Base-by-base conservation (phyloP, 768 basidiomycete species). In the Mycena capillaripes region DNA sequence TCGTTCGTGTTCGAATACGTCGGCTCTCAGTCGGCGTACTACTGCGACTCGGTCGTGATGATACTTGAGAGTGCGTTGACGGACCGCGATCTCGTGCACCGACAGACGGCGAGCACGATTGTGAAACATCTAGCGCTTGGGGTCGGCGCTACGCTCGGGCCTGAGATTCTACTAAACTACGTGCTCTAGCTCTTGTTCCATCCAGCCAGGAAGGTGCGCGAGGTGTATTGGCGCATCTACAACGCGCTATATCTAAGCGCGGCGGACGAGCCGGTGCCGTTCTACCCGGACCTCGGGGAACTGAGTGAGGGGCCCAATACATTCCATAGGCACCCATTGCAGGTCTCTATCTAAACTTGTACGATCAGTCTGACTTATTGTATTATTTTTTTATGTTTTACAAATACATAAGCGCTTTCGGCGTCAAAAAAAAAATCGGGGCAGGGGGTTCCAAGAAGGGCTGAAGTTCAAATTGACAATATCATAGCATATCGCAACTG, bases 1-100 rank as follows among this genome's bases (percentile, higher is more conserved):
- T 97, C 98, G 1, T 99, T 99, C 88, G 95, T 99, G 64, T 99
- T 99, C 80, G 98, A 99, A 88, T 99, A 99, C 78, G 97, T 99
- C 75, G 98, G 98, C 2, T 95, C 91, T 57, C 98, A 95, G 85
- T 98, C 97, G 61, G 97, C 91, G 19, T 98, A 97, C 84, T 99
- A 99, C 81, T 94, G 93, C 78, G 96, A 98, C 83, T 98, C 97
- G 0, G 97, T 98, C 42, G 95, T 99, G 64, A 97, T 96, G 17
- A 96, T 99, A 90, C 91, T 99, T 40, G 98, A 99, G 82, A 98
- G 99, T 76, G 98, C 98, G 8, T 88, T 99, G 50, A 99, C 98
- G 30, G 98, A 99, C 81, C 94, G 98, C 66, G 98, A 99, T 79
- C 93, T 98, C 63, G 98, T 99, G 30, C 98, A 99, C 79, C 93